Conservation (phyloP, 2,329 filamentous ascomycete genomes). For the Microsporum ferrugineum region DNA sequence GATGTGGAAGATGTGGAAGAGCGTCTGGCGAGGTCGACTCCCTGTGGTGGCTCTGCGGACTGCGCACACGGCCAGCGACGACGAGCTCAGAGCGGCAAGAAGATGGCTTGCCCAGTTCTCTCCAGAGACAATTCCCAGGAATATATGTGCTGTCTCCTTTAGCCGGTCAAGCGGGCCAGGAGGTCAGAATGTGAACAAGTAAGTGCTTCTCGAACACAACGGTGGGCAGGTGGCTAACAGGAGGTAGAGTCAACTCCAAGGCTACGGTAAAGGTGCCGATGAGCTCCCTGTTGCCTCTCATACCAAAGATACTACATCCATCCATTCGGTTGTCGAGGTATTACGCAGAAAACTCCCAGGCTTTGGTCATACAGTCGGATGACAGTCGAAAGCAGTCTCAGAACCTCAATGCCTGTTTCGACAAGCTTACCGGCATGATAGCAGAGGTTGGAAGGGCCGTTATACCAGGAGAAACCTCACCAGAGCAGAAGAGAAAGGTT, state of each 20-base stretch:
- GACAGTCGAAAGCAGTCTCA: slow-evolving; percentile 50
- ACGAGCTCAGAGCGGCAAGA: background rate
- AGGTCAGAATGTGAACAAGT: slow-evolving; percentile 61
- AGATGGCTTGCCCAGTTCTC: slow-evolving; percentile 45
- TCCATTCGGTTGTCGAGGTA: slow-evolving; percentile 45
- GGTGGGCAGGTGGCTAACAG: background rate
- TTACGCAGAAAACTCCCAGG: slow-evolving; percentile 41
- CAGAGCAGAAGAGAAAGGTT: slow-evolving; percentile 44
- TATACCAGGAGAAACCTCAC: slow-evolving; percentile 51
- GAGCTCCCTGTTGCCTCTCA: slow-evolving; percentile 39
- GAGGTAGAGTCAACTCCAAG: slow-evolving; percentile 52
- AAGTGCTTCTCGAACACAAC: slow-evolving; percentile 7
- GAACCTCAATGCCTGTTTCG: slow-evolving; percentile 50
- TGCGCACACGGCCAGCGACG: background rate
- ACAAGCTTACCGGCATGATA: slow-evolving; percentile 46
- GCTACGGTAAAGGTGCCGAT: slow-evolving; percentile 50
- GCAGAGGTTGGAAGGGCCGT: slow-evolving; percentile 38
- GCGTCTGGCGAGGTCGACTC: background rate
- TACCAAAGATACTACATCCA: slow-evolving; percentile 45
- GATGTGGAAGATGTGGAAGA: background rate
- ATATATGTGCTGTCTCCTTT: slow-evolving; percentile 49
- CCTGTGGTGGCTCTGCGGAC: background rate
- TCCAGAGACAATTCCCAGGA: slow-evolving; percentile 44
- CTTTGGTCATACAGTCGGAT: slow-evolving; percentile 52
- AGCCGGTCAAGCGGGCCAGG: slow-evolving; percentile 54